These are phyloP conservation scores for Sherardia arvensis DNA, from an alignment of 257 asterid species.

Conservation along the genomic window DNA sequence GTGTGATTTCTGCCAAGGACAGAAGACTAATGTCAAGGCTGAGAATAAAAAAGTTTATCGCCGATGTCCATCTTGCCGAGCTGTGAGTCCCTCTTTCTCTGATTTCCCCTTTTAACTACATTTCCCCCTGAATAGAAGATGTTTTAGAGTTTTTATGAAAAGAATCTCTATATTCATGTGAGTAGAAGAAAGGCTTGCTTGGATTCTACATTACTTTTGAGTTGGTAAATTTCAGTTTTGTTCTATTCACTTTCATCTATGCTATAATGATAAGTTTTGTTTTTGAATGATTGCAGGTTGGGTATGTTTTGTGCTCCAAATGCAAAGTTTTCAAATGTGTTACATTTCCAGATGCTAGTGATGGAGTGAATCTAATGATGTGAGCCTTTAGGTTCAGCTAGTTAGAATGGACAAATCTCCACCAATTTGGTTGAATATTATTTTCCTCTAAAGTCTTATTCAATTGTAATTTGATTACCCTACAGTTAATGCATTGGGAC, in stretches of 20 bases:
- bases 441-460: background rate
- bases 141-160: background rate
- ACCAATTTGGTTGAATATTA: background rate
- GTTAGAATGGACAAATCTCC: background rate
- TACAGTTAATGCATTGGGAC: no score
- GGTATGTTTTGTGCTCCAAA: constrained; percentile 51
- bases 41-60: constrained; percentile 56
- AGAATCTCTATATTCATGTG: background rate
- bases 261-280: background rate
- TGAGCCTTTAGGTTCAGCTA: constrained; percentile 10
- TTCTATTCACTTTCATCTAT: background rate
- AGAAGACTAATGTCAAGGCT: constrained; percentile 55
- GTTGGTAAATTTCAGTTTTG: background rate
- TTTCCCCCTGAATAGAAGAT: background rate
- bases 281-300: constrained; percentile 37
- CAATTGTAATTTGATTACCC: no score
- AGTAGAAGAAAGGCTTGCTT: background rate
- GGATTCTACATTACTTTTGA: background rate
- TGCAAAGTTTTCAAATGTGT: constrained; percentile 84
- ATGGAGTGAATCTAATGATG: constrained; percentile 38
- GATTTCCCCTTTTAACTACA: background rate
- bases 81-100: constrained; percentile 38
- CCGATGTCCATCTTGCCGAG: constrained; percentile 77
- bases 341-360: constrained; percentile 56
- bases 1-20: constrained; percentile 74